Evolutionary conservation across 306 rosid species (phyloP), one percentile per base, ranked within the genome.

Genomic region (Argentina anserina): DNA sequence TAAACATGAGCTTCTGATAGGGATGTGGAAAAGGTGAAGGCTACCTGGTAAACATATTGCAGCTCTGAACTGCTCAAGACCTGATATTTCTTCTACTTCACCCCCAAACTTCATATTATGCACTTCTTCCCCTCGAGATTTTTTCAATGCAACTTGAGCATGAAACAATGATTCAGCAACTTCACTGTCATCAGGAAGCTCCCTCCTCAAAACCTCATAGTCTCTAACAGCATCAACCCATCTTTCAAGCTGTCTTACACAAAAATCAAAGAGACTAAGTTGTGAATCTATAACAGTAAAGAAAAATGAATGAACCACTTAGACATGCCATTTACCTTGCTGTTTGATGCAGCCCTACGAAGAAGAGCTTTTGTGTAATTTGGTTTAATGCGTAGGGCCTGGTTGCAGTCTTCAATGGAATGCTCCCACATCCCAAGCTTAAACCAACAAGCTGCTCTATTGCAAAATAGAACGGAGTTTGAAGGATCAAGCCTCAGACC

Each of bases 391-490:
- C 39, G 53, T 76, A 94, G 71, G 59, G 97, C 98, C 68, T 84
- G 91, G 75, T 91, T 89, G 81, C 96, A 88, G 78, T 94, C 98
- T 77, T 94, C 98, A 45, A 94, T 79, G 29, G 97, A 91, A 61
- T 76, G 77, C 80, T 89, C 95, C 96, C 96, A 94, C 75, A 78
- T 78, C 65, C 98, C 96, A 75, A 94, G 91, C 87, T 94, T 94
- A 84, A 88, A 94, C 92, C 91, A 94, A 78, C 97, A 91, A 52
- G 96, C 98, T 59, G 98, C 98, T 66, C 98, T 86, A 41, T 94
- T 94, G 85, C 98, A 94, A 78, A 85, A 88, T 29, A 94, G 92
- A 70, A 94, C 95, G 14, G 98, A 82, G 68, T 91, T 94, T 11
- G 90, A 85, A 78, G 90, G 87, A 71, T 91, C 96, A 67, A 89